Evolutionary conservation across 345 rosid genomes (phyloP).

Genomic region (Triadica sebifera): DNA sequence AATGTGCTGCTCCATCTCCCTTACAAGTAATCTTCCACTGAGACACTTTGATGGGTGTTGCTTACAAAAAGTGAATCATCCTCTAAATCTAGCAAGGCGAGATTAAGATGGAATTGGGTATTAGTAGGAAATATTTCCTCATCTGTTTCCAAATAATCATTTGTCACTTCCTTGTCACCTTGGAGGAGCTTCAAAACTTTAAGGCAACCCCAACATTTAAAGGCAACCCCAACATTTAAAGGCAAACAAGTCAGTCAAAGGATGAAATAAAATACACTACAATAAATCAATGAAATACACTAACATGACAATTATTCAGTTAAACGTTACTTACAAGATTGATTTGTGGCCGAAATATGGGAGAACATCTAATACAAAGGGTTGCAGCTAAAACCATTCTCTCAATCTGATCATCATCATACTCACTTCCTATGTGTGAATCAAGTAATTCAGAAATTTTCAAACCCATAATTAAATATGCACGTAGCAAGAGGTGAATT

Average conservation of each 20-base stretch:
- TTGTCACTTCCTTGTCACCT: slow-evolving; percentile 67
- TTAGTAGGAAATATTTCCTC: slow-evolving; percentile 48
- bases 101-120: slow-evolving; percentile 76
- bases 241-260: slow-evolving; percentile 6
- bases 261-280: neutral
- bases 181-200: slow-evolving; percentile 80
- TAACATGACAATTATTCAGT: neutral
- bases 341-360: slow-evolving; percentile 64
- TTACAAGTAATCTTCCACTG: slow-evolving; percentile 69
- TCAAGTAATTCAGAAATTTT: slow-evolving; percentile 65
- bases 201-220: too few relatives aligned
- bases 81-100: slow-evolving; percentile 73
- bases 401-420: slow-evolving; percentile 47
- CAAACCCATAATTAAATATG: neutral
- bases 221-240: neutral
- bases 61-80: slow-evolving; percentile 63
- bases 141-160: slow-evolving; percentile 42
- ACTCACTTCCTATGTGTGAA: slow-evolving; percentile 46
- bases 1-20: slow-evolving; percentile 78
- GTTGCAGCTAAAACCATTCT: slow-evolving; percentile 82
- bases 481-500: neutral
- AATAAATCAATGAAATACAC: too few relatives aligned
- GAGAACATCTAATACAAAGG: slow-evolving; percentile 65
- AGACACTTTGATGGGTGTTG: slow-evolving; percentile 51
- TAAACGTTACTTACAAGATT: slow-evolving; percentile 48